Conservation (phyloP, 2,329 filamentous ascomycete species). For the Colletotrichum tofieldiae region DNA sequence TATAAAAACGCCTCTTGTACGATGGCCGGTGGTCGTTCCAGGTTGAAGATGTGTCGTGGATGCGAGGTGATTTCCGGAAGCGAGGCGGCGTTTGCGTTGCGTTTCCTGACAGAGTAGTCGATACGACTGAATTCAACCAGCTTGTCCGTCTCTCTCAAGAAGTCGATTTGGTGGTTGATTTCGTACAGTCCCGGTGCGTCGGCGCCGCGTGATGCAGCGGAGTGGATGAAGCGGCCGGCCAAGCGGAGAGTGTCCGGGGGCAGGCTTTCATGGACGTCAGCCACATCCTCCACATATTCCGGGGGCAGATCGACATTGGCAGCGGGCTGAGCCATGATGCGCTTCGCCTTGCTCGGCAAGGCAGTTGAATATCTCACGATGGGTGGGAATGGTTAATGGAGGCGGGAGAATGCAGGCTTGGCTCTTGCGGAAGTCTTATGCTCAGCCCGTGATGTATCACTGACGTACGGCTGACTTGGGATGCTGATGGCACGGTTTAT, state of each 20-base stretch:
- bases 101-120: slow-evolving; percentile 49
- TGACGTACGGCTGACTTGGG: not conserved
- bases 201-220: slow-evolving; percentile 45
- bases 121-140: slow-evolving; percentile 52
- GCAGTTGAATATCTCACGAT: not conserved
- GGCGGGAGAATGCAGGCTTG: not conserved
- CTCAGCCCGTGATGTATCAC: not conserved
- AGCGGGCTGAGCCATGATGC: slow-evolving; percentile 12
- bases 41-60: slow-evolving; percentile 53
- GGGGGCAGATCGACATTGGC: slow-evolving; percentile 23
- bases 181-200: slow-evolving; percentile 53
- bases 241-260: slow-evolving; percentile 53
- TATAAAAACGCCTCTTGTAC: slow-evolving; percentile 51
- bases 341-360: not conserved
- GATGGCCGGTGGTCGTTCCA: slow-evolving; percentile 51
- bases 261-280: slow-evolving; percentile 39
- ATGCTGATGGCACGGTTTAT: not conserved
- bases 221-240: slow-evolving; percentile 54
- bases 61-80: slow-evolving; percentile 48
- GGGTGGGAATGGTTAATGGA: not conserved
- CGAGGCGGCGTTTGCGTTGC: slow-evolving; percentile 5
- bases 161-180: slow-evolving; percentile 53
- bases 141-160: slow-evolving; percentile 52
- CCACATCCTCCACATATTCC: slow-evolving; percentile 24
- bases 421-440: not conserved